phyloP scores from a whole-genome alignment of 2,329 filamentous ascomycete species.

The Sclerotinia glacialis region DNA sequence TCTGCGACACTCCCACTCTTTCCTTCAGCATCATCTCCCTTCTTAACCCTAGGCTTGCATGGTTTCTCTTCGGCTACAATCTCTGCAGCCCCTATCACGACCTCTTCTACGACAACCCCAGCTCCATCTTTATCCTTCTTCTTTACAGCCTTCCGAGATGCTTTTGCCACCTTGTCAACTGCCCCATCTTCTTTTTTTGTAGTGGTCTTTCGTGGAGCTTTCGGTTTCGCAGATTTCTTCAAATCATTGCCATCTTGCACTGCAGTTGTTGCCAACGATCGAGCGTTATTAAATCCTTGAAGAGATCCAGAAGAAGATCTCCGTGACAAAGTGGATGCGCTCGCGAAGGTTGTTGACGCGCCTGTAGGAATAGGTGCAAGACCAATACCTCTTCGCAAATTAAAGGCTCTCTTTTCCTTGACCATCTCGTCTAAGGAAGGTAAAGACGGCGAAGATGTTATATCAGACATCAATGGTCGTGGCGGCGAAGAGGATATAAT shows the following conservation, averaged over 20 bases:
- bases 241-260: conserved; percentile 35
- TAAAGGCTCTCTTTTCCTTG: conserved; percentile 39
- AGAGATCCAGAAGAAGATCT: conserved; percentile 18
- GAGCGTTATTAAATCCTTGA: conserved; percentile 18
- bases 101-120: not conserved
- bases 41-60: conserved; percentile 32
- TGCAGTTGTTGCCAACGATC: conserved; percentile 1
- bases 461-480: conserved; percentile 27
- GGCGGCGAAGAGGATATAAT: conserved; percentile 30
- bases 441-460: conserved; percentile 39
- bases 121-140: conserved; percentile 22
- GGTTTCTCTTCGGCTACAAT: conserved; percentile 29
- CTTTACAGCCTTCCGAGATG: conserved; percentile 27
- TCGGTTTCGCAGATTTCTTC: conserved; percentile 32
- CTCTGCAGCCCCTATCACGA: not conserved
- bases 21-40: conserved; percentile 19
- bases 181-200: conserved; percentile 20
- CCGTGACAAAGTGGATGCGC: conserved; percentile 40
- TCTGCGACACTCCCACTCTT: no score
- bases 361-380: conserved; percentile 42
- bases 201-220: conserved; percentile 19
- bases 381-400: conserved; percentile 42
- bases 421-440: conserved; percentile 52
- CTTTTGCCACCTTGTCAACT: conserved; percentile 30
- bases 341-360: conserved; percentile 44